Evolutionary conservation across 805 yeast genomes (phyloP).

Genomic region (Saturnispora besseyi): DNA sequence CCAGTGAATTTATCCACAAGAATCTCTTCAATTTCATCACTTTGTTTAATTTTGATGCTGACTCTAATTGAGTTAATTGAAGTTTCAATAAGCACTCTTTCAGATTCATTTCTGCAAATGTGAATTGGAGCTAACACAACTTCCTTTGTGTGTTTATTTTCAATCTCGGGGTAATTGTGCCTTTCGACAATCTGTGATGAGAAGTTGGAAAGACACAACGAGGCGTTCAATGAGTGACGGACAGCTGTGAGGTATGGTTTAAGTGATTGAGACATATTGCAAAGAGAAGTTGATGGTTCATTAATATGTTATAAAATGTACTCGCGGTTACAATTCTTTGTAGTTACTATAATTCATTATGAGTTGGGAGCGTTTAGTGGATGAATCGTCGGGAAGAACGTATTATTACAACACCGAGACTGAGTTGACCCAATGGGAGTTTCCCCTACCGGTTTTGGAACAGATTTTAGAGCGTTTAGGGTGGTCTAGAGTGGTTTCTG

Average conservation of each 20-base stretch:
- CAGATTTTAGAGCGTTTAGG: constrained; percentile 27
- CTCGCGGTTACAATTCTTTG: background rate
- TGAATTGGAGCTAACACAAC: constrained; percentile 81
- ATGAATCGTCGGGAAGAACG: constrained; percentile 49
- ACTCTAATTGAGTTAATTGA: constrained; percentile 88
- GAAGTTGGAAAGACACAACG: constrained; percentile 85
- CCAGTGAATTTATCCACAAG: constrained; percentile 91
- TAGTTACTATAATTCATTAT: constrained; percentile 6
- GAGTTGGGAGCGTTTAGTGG: constrained; percentile 57
- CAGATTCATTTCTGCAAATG: constrained; percentile 89
- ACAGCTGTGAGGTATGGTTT: constrained; percentile 94
- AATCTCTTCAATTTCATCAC: constrained; percentile 93
- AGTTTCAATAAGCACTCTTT: constrained; percentile 85
- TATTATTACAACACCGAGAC: constrained; percentile 66
- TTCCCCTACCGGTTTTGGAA: constrained; percentile 50
- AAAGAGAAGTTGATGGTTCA: background rate
- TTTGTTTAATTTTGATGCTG: constrained; percentile 88
- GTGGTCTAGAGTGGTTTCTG: constrained; percentile 43
- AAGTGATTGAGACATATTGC: constrained; percentile 75
- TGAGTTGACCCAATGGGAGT: constrained; percentile 71
- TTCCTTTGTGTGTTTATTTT: constrained; percentile 74
- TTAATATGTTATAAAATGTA: background rate
- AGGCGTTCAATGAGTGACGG: constrained; percentile 86
- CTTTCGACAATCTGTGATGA: constrained; percentile 94
- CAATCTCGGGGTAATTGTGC: constrained; percentile 95